Percentiles rank a stretch among this genome's conserved stretches.
Conservation (phyloP, 352 stramenopile genomes). For the Aphanomyces astaci region DNA sequence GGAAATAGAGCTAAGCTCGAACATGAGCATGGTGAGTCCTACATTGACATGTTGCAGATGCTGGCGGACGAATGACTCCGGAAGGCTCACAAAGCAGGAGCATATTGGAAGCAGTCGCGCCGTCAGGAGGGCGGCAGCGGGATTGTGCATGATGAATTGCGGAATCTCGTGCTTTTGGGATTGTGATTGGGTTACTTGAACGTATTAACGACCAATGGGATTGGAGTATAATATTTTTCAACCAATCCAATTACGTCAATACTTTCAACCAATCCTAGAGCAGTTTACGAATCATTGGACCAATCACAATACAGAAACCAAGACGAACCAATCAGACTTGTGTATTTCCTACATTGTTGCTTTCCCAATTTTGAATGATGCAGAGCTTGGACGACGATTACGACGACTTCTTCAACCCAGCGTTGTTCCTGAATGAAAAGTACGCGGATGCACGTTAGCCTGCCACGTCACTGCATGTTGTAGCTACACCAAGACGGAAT, state of each 20-base stretch:
- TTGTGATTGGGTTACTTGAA: neutral
- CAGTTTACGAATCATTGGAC: neutral
- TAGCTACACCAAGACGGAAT: slow-evolving; percentile 44
- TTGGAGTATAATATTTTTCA: too few relatives aligned
- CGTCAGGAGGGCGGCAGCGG: slow-evolving; percentile 46
- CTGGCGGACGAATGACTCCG: slow-evolving; percentile 50
- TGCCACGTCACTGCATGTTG: neutral
- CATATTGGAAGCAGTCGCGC: slow-evolving; percentile 47
- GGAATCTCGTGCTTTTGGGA: neutral
- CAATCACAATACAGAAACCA: neutral
- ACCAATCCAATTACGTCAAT: neutral
- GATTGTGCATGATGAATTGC: slow-evolving; percentile 6
- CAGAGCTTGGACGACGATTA: slow-evolving; percentile 37
- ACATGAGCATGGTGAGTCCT: neutral
- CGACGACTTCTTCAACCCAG: slow-evolving; percentile 38
- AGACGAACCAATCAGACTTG: neutral
- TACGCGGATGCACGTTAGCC: slow-evolving; percentile 6
- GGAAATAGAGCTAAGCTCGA: too few relatives aligned
- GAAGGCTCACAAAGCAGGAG: slow-evolving; percentile 70
- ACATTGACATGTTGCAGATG: slow-evolving; percentile 33
- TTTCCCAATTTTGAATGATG: slow-evolving; percentile 1
- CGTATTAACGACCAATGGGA: too few relatives aligned
- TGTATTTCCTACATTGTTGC: neutral
- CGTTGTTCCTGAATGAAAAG: slow-evolving; percentile 56
- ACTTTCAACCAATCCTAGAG: neutral